Evolutionary conservation across 1,284 basidiomycete species (phyloP).

Genomic region (Bjerkandera adusta): DNA sequence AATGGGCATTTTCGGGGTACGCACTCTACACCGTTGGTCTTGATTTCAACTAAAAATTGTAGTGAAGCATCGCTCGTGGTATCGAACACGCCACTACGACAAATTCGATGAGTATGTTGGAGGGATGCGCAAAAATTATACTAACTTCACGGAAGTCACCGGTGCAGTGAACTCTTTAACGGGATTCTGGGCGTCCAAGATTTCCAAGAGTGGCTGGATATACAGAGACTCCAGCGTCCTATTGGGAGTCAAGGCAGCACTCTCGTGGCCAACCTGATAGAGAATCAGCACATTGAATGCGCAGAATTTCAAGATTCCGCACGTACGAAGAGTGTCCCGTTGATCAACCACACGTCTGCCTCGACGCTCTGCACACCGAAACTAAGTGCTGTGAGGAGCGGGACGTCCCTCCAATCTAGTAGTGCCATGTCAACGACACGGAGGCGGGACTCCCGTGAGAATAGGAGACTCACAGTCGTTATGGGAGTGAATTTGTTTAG

Average conservation of each 20-base stretch:
- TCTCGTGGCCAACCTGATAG: constrained; percentile 47
- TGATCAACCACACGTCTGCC: constrained; percentile 50
- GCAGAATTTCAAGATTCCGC: too few relatives aligned
- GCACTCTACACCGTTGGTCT: constrained; percentile 47
- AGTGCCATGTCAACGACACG: neutral
- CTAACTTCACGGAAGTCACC: too few relatives aligned
- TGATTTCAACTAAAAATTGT: constrained; percentile 51
- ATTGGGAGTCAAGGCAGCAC: constrained; percentile 30
- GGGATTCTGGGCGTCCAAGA: constrained; percentile 44
- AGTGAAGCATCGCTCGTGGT: constrained; percentile 39
- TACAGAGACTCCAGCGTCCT: constrained; percentile 44
- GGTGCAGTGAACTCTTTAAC: constrained; percentile 38
- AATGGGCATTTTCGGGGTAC: constrained; percentile 20
- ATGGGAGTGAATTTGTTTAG: constrained; percentile 52
- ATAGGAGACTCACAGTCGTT: constrained; percentile 53
- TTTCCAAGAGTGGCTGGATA: constrained; percentile 43
- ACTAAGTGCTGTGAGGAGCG: constrained; percentile 47
- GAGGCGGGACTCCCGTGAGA: too few relatives aligned
- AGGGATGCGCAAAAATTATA: too few relatives aligned
- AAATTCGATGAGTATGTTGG: too few relatives aligned
- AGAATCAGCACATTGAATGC: too few relatives aligned
- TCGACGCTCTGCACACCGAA: constrained; percentile 53
- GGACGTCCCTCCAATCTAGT: constrained; percentile 53
- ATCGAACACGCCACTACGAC: constrained; percentile 45
- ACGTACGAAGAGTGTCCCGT: constrained; percentile 45